phyloP scores from a whole-genome alignment of 1,284 basidiomycete genomes.

The Cutaneotrichosporon sp. region DNA sequence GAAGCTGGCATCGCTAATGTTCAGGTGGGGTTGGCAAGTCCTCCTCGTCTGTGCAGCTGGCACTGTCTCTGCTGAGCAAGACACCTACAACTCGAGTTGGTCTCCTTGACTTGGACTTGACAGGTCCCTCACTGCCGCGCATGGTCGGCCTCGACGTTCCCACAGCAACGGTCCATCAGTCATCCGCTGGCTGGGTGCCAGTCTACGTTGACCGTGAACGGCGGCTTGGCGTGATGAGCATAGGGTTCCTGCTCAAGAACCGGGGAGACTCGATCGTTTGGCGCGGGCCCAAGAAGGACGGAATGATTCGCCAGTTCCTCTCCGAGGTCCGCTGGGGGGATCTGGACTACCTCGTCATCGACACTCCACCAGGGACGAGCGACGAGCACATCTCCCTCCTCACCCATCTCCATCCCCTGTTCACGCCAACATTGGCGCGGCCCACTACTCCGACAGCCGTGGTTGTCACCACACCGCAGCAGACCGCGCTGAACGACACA shows the following conservation, averaged over 20 bases:
- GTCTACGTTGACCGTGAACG: constrained; percentile 80
- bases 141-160: constrained; percentile 88
- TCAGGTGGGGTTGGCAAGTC: constrained; percentile 94
- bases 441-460: constrained; percentile 62
- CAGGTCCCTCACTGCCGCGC: constrained; percentile 91
- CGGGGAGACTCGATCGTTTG: constrained; percentile 92
- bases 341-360: constrained; percentile 91
- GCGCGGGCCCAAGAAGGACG: constrained; percentile 99
- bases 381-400: constrained; percentile 96
- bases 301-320: constrained; percentile 98
- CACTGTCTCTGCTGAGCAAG: constrained; percentile 72
- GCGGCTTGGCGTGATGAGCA: constrained; percentile 88
- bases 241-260: constrained; percentile 87
- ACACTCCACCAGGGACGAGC: constrained; percentile 96
- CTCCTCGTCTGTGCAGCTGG: constrained; percentile 87
- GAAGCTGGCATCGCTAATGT: neutral
- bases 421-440: constrained; percentile 53
- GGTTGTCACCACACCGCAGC: constrained; percentile 96
- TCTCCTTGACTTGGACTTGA: constrained; percentile 92
- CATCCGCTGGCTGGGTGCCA: constrained; percentile 94
- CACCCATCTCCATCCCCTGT: constrained; percentile 84
- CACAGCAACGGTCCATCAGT: constrained; percentile 67
- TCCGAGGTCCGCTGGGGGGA: constrained; percentile 95
- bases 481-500: constrained; percentile 89
- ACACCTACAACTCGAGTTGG: constrained; percentile 64